Conservation (phyloP, 352 stramenopile genomes). For the Blastocystis sp. region DNA sequence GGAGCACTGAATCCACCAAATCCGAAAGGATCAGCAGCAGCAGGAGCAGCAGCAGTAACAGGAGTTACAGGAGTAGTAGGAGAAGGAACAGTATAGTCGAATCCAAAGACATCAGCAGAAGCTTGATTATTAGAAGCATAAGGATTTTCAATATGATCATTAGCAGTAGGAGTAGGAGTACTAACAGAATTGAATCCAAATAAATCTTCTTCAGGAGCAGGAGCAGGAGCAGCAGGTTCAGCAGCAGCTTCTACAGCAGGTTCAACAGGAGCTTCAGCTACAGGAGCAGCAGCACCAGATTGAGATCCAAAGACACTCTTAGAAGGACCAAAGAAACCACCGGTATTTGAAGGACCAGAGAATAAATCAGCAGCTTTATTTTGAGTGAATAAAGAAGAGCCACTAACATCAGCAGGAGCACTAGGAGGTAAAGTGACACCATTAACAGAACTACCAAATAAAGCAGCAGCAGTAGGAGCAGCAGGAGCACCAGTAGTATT, state of each 20-base stretch:
- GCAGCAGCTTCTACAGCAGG: not conserved
- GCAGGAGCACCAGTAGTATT: not conserved
- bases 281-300: slow-evolving; percentile 3
- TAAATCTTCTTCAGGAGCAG: slow-evolving; percentile 1
- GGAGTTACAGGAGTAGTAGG: slow-evolving; percentile 9
- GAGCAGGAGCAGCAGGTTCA: not conserved
- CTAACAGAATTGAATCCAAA: slow-evolving; percentile 25
- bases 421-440: not conserved
- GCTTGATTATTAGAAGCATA: too few relatives aligned
- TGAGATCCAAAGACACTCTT: not conserved
- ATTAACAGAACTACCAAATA: slow-evolving; percentile 2
- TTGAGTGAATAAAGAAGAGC: slow-evolving; percentile 9
- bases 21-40: not conserved
- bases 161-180: not conserved
- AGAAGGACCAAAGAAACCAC: slow-evolving; percentile 15
- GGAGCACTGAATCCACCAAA: not conserved
- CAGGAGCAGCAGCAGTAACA: slow-evolving; percentile 7
- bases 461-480: not conserved
- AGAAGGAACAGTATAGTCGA: too few relatives aligned
- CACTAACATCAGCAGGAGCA: slow-evolving; percentile 1
- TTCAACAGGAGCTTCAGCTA: slow-evolving; percentile 8
- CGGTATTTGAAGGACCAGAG: not conserved
- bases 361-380: slow-evolving; percentile 34
- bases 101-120: too few relatives aligned
- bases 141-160: not conserved